Evolutionary conservation across 2,329 filamentous ascomycete genomes (phyloP).

Genomic region (Xylaria sp.): DNA sequence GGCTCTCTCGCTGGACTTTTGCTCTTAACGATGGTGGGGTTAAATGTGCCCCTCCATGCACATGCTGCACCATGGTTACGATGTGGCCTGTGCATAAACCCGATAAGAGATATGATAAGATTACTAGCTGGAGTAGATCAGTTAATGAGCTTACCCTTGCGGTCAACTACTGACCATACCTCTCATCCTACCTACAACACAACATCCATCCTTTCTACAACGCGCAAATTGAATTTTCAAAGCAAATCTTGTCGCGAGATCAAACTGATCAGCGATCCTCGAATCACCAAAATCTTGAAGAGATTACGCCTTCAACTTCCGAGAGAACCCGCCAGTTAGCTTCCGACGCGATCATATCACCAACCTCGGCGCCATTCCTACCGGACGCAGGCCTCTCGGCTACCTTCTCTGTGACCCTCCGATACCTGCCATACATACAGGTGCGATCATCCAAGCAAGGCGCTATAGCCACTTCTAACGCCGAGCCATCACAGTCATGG

Average conservation of each 20-base stretch:
- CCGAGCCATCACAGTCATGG: slow-evolving; percentile 19
- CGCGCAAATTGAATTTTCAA: not conserved
- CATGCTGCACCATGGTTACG: slow-evolving; percentile 1
- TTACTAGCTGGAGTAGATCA: not conserved
- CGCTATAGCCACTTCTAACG: not conserved
- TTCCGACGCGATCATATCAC: not conserved
- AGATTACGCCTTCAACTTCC: not conserved
- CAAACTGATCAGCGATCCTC: not conserved
- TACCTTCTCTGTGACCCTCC: not conserved
- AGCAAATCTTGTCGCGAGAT: not conserved
- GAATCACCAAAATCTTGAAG: not conserved
- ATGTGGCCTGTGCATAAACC: not conserved
- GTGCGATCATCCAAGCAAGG: not conserved
- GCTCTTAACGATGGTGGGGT: slow-evolving; percentile 42
- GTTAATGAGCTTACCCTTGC: not conserved
- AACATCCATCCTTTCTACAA: not conserved
- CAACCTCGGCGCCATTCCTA: not conserved
- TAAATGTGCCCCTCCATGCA: slow-evolving; percentile 38
- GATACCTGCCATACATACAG: not conserved
- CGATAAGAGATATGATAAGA: slow-evolving; percentile 21
- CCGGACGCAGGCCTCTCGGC: not conserved
- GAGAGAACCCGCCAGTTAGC: not conserved
- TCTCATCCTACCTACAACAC: not conserved
- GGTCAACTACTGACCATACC: not conserved
- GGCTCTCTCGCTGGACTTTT: slow-evolving; percentile 33